These are phyloP conservation scores for Cercophora sp. DNA, from an alignment of 495 filamentous ascomycete genomes.

Conservation along the genomic window DNA sequence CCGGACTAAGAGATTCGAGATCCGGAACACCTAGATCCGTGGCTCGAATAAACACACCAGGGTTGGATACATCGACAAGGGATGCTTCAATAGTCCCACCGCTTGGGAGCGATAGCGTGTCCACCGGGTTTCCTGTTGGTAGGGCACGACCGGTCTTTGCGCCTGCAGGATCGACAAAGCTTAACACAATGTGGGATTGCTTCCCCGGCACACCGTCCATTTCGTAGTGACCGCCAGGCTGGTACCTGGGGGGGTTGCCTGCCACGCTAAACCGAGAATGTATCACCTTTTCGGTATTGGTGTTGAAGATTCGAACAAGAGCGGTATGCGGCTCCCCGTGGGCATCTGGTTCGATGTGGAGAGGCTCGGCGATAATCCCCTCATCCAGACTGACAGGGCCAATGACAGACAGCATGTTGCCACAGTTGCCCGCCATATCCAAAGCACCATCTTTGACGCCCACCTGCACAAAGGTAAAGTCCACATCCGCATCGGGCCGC, in stretches of 20 bases:
- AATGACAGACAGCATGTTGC: constrained; percentile 66
- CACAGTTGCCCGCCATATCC: constrained; percentile 68
- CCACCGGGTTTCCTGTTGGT: constrained; percentile 57
- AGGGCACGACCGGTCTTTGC: constrained; percentile 62
- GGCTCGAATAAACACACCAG: constrained; percentile 59
- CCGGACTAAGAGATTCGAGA: constrained; percentile 46
- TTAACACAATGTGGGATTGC: constrained; percentile 52
- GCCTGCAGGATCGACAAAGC: constrained; percentile 64
- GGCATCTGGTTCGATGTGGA: constrained; percentile 22
- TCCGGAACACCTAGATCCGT: constrained; percentile 44
- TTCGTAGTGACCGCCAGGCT: constrained; percentile 49
- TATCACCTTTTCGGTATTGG: constrained; percentile 46
- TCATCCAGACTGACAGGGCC: constrained; percentile 62
- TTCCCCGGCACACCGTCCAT: constrained; percentile 67
- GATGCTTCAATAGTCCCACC: constrained; percentile 49
- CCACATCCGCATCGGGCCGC: constrained; percentile 55
- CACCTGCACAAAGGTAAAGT: constrained; percentile 69
- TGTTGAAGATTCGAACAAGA: constrained; percentile 42
- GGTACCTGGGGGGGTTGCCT: constrained; percentile 41
- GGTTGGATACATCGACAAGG: constrained; percentile 60
- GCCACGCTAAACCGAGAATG: constrained; percentile 45
- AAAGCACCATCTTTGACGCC: constrained; percentile 55
- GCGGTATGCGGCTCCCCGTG: constrained; percentile 28
- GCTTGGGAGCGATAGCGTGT: constrained; percentile 50
- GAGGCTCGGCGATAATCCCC: constrained; percentile 34